These are phyloP conservation scores for Elsinoe ampelina DNA, from an alignment of 2,329 filamentous ascomycete species.

Conservation along the genomic window DNA sequence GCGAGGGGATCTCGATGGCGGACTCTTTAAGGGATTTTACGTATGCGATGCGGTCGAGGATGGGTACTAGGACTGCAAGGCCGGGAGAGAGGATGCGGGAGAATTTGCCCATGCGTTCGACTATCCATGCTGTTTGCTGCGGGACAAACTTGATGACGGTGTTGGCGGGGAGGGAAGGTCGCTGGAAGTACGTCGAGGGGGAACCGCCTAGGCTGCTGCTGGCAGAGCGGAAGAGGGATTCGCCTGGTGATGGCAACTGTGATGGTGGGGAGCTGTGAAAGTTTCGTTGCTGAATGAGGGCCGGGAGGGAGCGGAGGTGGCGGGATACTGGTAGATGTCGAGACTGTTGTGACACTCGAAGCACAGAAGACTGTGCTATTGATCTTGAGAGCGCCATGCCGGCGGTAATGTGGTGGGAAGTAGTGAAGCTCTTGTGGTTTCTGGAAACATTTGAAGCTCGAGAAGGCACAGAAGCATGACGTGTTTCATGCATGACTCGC, in stretches of 20 bases:
- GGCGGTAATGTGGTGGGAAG: neutral
- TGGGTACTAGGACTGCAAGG: slow-evolving; percentile 76
- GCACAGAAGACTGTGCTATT: neutral
- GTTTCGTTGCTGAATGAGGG: slow-evolving; percentile 26
- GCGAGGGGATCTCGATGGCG: slow-evolving; percentile 92
- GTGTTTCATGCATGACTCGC: too few relatives aligned
- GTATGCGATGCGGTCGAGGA: slow-evolving; percentile 93
- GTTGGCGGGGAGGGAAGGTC: slow-evolving; percentile 68
- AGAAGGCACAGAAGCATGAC: too few relatives aligned
- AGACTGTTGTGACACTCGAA: neutral
- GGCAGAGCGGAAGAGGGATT: slow-evolving; percentile 27
- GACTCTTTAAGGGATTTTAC: slow-evolving; percentile 96
- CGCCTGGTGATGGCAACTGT: slow-evolving; percentile 22
- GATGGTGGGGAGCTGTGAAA: slow-evolving; percentile 18
- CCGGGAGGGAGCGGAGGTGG: slow-evolving; percentile 25
- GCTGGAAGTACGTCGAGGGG: slow-evolving; percentile 32
- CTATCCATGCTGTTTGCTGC: slow-evolving; percentile 99
- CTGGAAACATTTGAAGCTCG: neutral
- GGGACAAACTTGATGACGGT: slow-evolving; percentile 93
- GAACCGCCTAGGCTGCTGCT: slow-evolving; percentile 19
- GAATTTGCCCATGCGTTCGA: slow-evolving; percentile 99
- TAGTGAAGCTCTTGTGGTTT: neutral
- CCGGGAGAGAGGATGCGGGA: slow-evolving; percentile 87
- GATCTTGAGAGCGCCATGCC: slow-evolving; percentile 9
- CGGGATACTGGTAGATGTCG: slow-evolving; percentile 16